Conservation (phyloP, 2,329 filamentous ascomycete genomes). For the Aspergillus fructus region DNA sequence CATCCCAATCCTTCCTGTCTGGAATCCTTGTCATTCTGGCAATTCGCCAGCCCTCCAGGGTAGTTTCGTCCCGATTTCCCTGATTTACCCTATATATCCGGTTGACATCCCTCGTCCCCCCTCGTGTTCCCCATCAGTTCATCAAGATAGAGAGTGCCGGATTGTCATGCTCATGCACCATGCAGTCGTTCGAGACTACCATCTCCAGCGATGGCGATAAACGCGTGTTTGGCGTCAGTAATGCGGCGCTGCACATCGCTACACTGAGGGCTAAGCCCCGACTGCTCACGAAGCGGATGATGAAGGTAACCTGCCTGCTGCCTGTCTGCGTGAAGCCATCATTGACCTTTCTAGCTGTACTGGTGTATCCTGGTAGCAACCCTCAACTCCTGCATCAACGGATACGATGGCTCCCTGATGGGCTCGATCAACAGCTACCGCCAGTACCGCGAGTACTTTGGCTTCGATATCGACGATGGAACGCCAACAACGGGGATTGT, state of each 20-base stretch:
- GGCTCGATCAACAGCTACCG: slow-evolving; percentile 48
- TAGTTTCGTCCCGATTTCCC: background rate
- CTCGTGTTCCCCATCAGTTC: too few species aligned
- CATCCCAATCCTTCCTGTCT: too few species aligned
- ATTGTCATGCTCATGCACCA: too few species aligned
- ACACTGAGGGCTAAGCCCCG: slow-evolving; percentile 33
- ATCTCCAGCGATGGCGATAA: slow-evolving; percentile 7
- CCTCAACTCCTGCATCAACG: slow-evolving; percentile 48
- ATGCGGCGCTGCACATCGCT: slow-evolving; percentile 34
- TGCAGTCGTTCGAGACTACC: too few species aligned
- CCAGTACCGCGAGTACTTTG: slow-evolving; percentile 47
- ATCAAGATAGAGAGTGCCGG: too few species aligned
- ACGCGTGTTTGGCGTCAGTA: slow-evolving; percentile 20
- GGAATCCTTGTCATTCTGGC: too few species aligned
- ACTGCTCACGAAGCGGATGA: slow-evolving; percentile 43
- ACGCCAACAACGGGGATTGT: slow-evolving; percentile 49
- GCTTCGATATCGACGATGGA: slow-evolving; percentile 38
- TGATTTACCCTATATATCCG: slow-evolving; percentile 1
- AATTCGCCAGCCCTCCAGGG: background rate
- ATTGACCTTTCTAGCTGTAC: slow-evolving; percentile 34
- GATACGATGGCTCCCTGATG: slow-evolving; percentile 53
- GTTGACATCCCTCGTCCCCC: background rate
- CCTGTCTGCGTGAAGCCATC: background rate
- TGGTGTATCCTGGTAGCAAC: slow-evolving; percentile 43
- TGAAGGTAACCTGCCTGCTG: slow-evolving; percentile 33